These are phyloP conservation scores for Exophiala oligosperma DNA, from an alignment of 2,329 filamentous ascomycete genomes.

Conservation along the genomic window DNA sequence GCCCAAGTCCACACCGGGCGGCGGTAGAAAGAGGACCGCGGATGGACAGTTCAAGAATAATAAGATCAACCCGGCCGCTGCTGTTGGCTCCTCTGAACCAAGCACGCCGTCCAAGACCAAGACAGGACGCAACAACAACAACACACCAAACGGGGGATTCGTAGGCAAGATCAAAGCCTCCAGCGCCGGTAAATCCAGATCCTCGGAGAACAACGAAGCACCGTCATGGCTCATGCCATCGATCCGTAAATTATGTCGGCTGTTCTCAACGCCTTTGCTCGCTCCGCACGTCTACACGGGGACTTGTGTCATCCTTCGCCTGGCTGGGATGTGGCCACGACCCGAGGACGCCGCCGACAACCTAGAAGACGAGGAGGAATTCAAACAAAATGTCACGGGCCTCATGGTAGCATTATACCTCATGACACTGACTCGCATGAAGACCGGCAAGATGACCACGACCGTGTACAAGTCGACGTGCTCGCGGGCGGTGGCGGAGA, in stretches of 20 bases:
- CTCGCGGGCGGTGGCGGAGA: conserved; percentile 5
- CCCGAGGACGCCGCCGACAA: conserved; percentile 32
- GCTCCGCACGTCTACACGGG: conserved; percentile 74
- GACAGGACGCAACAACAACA: not conserved
- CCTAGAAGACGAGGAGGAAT: conserved; percentile 48
- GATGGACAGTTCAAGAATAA: conserved; percentile 12
- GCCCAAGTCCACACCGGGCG: conserved; percentile 33
- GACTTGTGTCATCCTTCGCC: conserved; percentile 56
- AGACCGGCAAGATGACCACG: conserved; percentile 28
- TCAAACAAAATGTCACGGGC: conserved; percentile 39
- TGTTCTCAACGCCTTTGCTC: conserved; percentile 61
- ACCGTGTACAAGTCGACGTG: conserved; percentile 24
- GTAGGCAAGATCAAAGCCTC: conserved; percentile 19
- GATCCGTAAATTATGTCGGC: conserved; percentile 65
- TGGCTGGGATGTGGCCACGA: conserved; percentile 46
- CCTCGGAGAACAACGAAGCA: conserved; percentile 35
- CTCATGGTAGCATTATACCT: conserved; percentile 47
- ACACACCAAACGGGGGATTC: conserved; percentile 7
- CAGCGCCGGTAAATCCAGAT: conserved; percentile 14
- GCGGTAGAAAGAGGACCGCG: conserved; percentile 26
- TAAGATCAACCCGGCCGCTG: not conserved
- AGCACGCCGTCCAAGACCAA: conserved; percentile 39
- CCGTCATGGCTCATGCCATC: conserved; percentile 70
- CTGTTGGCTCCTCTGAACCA: not conserved
- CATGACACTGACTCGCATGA: conserved; percentile 40